A percentile compares a stretch with the other conserved stretches of the same genome.
These are phyloP conservation scores for Phoma sp. DNA, from an alignment of 2,329 filamentous ascomycete species.

Conservation along the genomic window DNA sequence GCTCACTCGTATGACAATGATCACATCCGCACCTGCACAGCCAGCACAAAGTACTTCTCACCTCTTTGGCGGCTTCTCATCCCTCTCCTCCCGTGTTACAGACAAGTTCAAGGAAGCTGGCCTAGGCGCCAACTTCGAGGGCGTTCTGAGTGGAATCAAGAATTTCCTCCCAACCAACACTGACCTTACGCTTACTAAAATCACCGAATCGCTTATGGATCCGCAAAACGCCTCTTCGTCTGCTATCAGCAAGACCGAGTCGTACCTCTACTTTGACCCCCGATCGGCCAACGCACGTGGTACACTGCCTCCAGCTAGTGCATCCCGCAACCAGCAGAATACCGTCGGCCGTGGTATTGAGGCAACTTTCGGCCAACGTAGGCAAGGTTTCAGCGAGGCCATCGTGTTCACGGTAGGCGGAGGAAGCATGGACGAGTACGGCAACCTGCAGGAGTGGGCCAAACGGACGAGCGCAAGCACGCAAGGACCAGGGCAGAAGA, in stretches of 20 bases:
- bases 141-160: constrained; percentile 92
- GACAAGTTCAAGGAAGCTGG: constrained; percentile 94
- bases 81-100: constrained; percentile 87
- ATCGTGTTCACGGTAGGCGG: constrained; percentile 93
- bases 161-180: constrained; percentile 97
- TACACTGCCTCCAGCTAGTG: constrained; percentile 82
- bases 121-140: constrained; percentile 86
- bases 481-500: constrained; percentile 64
- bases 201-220: constrained; percentile 98
- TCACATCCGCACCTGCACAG: constrained; percentile 79
- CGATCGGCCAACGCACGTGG: constrained; percentile 90
- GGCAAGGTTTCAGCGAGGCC: constrained; percentile 87
- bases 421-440: constrained; percentile 98
- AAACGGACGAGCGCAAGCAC: constrained; percentile 69
- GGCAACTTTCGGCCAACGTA: constrained; percentile 87
- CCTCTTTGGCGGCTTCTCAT: constrained; percentile 91
- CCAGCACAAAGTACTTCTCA: constrained; percentile 71
- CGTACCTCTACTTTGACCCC: constrained; percentile 97
- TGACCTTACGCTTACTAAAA: constrained; percentile 95
- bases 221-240: constrained; percentile 86
- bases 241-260: constrained; percentile 94
- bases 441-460: constrained; percentile 96
- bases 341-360: constrained; percentile 65
- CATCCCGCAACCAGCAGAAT: constrained; percentile 51
- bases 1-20: constrained; percentile 97